phyloP scores from a whole-genome alignment of 2,329 filamentous ascomycete genomes.

The Arthroderma sp. region DNA sequence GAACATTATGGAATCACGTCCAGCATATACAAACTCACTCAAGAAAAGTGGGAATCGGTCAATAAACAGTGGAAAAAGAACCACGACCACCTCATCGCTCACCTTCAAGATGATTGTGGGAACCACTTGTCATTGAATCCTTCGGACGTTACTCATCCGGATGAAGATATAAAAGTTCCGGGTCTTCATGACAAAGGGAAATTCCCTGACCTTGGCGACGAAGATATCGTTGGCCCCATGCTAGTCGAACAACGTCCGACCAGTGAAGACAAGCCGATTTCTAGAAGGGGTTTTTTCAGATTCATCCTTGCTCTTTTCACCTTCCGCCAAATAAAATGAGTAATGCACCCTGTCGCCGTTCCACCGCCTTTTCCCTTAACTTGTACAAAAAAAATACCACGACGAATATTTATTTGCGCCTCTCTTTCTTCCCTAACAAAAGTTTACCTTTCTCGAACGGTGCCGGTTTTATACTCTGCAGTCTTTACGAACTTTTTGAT shows the following conservation, averaged over 20 bases:
- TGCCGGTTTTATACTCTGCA: not conserved
- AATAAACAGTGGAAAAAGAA: slow-evolving; percentile 60
- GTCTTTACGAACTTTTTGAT: slow-evolving; percentile 1
- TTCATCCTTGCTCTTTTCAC: slow-evolving; percentile 31
- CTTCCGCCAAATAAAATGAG: not conserved
- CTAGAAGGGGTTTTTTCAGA: slow-evolving; percentile 32
- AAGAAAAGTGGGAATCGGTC: slow-evolving; percentile 76
- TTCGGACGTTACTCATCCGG: slow-evolving; percentile 30
- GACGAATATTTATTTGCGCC: too few species aligned
- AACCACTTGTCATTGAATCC: slow-evolving; percentile 26
- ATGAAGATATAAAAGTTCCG: slow-evolving; percentile 35
- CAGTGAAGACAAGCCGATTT: slow-evolving; percentile 22
- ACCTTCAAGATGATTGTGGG: slow-evolving; percentile 26
- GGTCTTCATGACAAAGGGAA: slow-evolving; percentile 50
- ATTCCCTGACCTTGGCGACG: slow-evolving; percentile 75
- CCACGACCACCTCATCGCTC: slow-evolving; percentile 51
- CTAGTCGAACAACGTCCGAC: slow-evolving; percentile 27
- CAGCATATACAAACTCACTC: slow-evolving; percentile 72
- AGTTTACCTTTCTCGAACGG: too few species aligned
- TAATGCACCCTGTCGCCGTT: too few species aligned
- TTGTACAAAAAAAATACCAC: slow-evolving; percentile 5
- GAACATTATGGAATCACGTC: slow-evolving; percentile 87
- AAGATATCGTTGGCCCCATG: slow-evolving; percentile 92
- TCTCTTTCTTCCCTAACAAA: too few species aligned
- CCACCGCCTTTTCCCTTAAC: not conserved